A percentile compares a stretch with the other conserved stretches of the same genome.
phyloP scores from a whole-genome alignment of 106 monocot species.

The Dactylorhiza incarnata region DNA sequence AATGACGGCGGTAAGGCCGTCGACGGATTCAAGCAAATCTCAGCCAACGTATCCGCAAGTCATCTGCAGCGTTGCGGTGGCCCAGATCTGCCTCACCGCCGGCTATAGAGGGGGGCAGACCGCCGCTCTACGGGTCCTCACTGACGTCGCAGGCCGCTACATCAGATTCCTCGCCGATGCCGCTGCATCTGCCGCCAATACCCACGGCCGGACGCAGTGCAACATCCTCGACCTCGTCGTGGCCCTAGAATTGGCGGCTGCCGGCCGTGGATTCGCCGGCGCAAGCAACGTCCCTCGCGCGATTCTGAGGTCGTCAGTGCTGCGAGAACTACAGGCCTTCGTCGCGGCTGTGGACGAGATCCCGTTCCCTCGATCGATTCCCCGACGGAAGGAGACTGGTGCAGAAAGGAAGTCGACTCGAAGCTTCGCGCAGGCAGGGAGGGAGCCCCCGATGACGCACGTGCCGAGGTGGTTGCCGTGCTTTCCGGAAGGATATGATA shows the following conservation, averaged over 20 bases:
- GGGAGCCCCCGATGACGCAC: slow-evolving; percentile 32
- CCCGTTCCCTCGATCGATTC: slow-evolving; percentile 42
- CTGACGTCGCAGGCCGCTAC: slow-evolving; percentile 36
- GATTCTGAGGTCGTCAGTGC: slow-evolving; percentile 22
- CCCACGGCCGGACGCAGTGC: slow-evolving; percentile 38
- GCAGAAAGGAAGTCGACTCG: not conserved
- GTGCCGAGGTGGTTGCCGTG: slow-evolving; percentile 66
- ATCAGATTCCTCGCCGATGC: slow-evolving; percentile 22
- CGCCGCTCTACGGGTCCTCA: slow-evolving; percentile 41
- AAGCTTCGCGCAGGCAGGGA: slow-evolving; percentile 22
- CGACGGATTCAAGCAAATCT: not conserved
- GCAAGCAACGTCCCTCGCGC: slow-evolving; percentile 20
- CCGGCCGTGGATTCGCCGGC: slow-evolving; percentile 34
- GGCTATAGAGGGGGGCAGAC: slow-evolving; percentile 37
- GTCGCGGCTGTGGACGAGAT: slow-evolving; percentile 30
- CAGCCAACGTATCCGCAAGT: slow-evolving; percentile 8
- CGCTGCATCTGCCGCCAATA: slow-evolving; percentile 31
- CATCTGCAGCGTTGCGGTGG: slow-evolving; percentile 37
- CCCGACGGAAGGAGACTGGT: not conserved
- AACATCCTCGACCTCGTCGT: slow-evolving; percentile 41
- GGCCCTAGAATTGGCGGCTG: slow-evolving; percentile 32
- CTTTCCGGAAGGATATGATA: slow-evolving; percentile 27
- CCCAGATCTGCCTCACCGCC: slow-evolving; percentile 40
- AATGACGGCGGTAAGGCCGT: not conserved
- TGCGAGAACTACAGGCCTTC: slow-evolving; percentile 34